A percentile compares a stretch with the other conserved stretches of the same genome.
Conservation (phyloP, 352 stramenopile species). For the Chrysophaeum taylorii region DNA sequence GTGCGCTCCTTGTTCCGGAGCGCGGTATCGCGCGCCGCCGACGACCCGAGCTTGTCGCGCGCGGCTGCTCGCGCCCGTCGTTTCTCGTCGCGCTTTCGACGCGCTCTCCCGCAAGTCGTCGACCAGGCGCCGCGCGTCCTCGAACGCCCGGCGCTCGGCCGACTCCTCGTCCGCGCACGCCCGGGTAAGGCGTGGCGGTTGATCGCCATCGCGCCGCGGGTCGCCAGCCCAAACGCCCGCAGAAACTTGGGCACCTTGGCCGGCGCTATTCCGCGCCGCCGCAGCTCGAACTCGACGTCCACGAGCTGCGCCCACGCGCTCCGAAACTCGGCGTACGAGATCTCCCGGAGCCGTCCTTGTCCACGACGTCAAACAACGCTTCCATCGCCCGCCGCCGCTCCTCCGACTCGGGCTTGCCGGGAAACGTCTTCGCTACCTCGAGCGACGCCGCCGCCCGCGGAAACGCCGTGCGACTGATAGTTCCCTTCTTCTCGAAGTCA, state of each 20-base stretch:
- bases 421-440: neutral
- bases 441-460: neutral
- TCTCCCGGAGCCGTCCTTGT: neutral
- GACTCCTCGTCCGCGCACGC: neutral
- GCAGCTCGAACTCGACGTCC: neutral
- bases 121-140: neutral
- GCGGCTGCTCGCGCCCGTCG: neutral
- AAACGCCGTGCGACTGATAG: neutral
- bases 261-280: neutral
- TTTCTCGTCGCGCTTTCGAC: neutral
- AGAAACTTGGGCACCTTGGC: neutral
- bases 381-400: neutral
- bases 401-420: neutral
- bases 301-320: neutral
- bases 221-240: neutral
- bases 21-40: neutral
- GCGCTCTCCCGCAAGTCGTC: neutral
- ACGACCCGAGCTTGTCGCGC: neutral
- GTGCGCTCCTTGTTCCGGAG: conserved; percentile 2
- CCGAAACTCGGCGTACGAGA: neutral
- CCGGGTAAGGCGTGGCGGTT: neutral
- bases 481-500: neutral
- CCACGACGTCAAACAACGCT: neutral
- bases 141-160: neutral
- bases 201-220: neutral